Base-by-base conservation (phyloP, 2,329 filamentous ascomycete species). In the Trichophaea hybrida region DNA sequence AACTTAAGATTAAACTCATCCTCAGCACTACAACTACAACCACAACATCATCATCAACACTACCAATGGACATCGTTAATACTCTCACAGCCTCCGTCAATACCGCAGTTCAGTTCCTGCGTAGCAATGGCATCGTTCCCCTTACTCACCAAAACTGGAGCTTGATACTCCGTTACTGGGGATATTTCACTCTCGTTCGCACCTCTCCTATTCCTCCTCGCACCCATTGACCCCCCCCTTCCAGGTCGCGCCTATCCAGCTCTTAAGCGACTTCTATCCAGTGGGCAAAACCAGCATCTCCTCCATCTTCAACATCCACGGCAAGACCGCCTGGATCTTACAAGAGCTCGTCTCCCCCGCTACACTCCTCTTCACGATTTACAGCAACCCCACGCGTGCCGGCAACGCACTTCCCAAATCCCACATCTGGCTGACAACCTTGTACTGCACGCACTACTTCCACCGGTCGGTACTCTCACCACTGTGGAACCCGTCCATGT, bases 391-490 rank as follows among this genome's bases (percentile, higher is more conserved):
- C 3, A 53, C 63, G 4, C 32, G 56, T 13, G 38, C 46, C 7
- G 12, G 7, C 13, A 35, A 46, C 6, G 50, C 60, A 1, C 58
- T 68, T 2, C 63, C 65, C 1, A 50, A 56, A 31, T 58, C 58
- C 12, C 83, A 86, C 0, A 88, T 88, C 13, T 84, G 89, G 69
- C 69, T 88, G 37, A 85, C 83, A 10, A 74, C 96, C 60, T 72
- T 93, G 58, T 96, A 95, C 74, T 81, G 85, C 67, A 80, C 91
- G 59, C 93, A 98, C 75, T 98, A 98, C 76, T 66, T 82, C 70
- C 94, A 98, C 77, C 88, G 93, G 64, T 90, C 93, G 7, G 72
- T 97, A 59, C 73, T 94, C 63, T 85, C 83, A 59, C 91, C 93
- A 1, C 75, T 94, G 60, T 77, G 91, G 43, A 88, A 91, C 64